Base-by-base conservation (phyloP, 179 eudicot species). In the Camellia oleifera region DNA sequence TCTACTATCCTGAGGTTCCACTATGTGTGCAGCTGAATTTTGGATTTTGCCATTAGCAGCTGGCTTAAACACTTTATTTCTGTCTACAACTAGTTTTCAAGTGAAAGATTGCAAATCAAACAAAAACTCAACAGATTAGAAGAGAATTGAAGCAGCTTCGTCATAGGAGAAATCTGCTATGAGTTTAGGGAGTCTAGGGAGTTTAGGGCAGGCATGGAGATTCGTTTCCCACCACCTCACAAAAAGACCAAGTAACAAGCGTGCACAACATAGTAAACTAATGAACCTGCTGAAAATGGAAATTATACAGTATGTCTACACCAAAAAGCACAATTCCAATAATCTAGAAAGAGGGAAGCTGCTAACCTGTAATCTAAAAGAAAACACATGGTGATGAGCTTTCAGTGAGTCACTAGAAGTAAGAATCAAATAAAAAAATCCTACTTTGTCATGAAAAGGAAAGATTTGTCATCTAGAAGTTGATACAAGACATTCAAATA, bases 51-150 rank as follows among this genome's bases (percentile, higher is more conserved):
- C 40, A 32, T 32, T 32, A 32, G 40, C 40, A 32, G 40, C 40
- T 32, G 40, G 40, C 40, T 32, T 32, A 32, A 32, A 32, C 40
- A 2, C 40, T 32, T 32, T 32, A 32, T 32, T 17, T 61, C 65
- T 17, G 23, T 17, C 20, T 4, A 62, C 40, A 32, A 32, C 66
- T 18, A 18, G 23, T n/a, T 18, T n/a, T 62, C 66, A 62, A 62
- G 10, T 18, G 23, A 62, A 62, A 54, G 76, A 73, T 54, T 17
- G 76, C 63, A 54, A 72, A 73, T 54, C 63, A 54, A 26, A 57
- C 23, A 23, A n/a, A 62, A 17, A 62, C 66, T 62, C 26, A 66
- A 32, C 45, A 66, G 12, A 18, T 0, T 66, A 4, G 17, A 23
- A 66, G 4, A 66, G 45, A 66, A 32, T 7, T 65, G 69, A 65